Evolutionary conservation across 305 asterid genomes (phyloP).

Genomic region (Solanum hybrid): DNA sequence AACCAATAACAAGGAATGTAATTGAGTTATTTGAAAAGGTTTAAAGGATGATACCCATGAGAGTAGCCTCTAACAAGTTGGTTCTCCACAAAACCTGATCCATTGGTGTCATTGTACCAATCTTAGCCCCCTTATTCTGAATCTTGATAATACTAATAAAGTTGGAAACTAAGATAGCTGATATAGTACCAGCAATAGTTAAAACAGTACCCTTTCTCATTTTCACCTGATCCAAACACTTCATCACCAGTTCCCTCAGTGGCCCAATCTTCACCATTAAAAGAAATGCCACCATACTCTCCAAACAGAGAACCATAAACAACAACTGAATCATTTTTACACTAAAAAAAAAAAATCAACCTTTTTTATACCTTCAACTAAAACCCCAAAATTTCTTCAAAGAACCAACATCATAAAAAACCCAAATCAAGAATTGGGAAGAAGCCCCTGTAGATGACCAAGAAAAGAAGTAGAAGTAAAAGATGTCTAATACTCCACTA

Average conservation of each 20-base stretch:
- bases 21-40: background rate
- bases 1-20: background rate
- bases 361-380: background rate
- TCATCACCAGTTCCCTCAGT: slow-evolving; percentile 71
- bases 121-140: slow-evolving; percentile 93
- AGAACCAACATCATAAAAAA: background rate
- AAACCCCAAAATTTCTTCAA: slow-evolving; percentile 2
- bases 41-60: slow-evolving; percentile 52
- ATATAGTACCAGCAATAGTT: slow-evolving; percentile 74
- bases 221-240: slow-evolving; percentile 84
- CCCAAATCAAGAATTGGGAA: background rate
- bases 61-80: slow-evolving; percentile 89
- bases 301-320: slow-evolving; percentile 64
- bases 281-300: slow-evolving; percentile 78
- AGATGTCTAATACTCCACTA: background rate
- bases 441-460: background rate
- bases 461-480: background rate
- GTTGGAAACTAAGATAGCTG: slow-evolving; percentile 64
- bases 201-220: slow-evolving; percentile 85
- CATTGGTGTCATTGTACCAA: slow-evolving; percentile 98
- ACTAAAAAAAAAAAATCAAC: background rate
- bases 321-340: slow-evolving; percentile 79
- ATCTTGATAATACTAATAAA: slow-evolving; percentile 77
- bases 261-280: slow-evolving; percentile 90
- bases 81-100: slow-evolving; percentile 99